Evolutionary conservation across 495 filamentous ascomycete genomes (phyloP).

Genomic region (Hamigera avellanea): DNA sequence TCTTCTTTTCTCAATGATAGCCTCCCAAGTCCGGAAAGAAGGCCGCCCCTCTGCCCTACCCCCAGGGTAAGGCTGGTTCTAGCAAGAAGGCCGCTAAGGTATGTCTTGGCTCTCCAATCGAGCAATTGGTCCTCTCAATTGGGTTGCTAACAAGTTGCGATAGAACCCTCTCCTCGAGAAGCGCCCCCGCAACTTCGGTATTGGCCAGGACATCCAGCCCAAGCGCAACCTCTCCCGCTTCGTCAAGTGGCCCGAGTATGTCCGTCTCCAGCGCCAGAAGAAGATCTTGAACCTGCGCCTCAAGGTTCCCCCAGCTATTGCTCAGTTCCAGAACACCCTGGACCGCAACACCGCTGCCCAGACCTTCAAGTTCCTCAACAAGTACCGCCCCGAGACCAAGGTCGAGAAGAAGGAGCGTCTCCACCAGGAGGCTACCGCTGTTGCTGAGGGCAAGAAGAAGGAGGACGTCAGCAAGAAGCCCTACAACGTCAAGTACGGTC

Average conservation of each 20-base stretch:
- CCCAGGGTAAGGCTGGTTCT: slow-evolving; percentile 75
- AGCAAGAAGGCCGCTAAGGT: slow-evolving; percentile 96
- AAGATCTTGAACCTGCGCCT: slow-evolving; percentile 98
- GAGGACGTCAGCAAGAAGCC: slow-evolving; percentile 99
- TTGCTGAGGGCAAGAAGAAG: slow-evolving; percentile 99
- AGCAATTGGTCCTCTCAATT: too few species aligned
- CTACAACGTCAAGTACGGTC: slow-evolving; percentile 97
- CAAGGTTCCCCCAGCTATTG: slow-evolving; percentile 95
- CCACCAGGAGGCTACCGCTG: slow-evolving; percentile 91
- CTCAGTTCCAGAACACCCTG: slow-evolving; percentile 94
- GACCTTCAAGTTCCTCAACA: slow-evolving; percentile 96
- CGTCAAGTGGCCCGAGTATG: slow-evolving; percentile 98
- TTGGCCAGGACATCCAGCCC: slow-evolving; percentile 98
- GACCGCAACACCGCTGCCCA: slow-evolving; percentile 98
- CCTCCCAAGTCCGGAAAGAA: slow-evolving; percentile 96
- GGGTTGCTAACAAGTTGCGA: slow-evolving; percentile 9
- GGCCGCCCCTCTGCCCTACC: slow-evolving; percentile 90
- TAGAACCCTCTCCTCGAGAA: slow-evolving; percentile 99
- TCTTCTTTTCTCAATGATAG: slow-evolving; percentile 99
- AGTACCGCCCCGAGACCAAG: slow-evolving; percentile 99
- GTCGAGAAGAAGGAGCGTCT: slow-evolving; percentile 99
- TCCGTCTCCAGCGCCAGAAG: slow-evolving; percentile 98
- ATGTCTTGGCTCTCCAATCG: slow-evolving; percentile 23
- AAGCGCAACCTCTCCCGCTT: slow-evolving; percentile 95
- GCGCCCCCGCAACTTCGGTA: slow-evolving; percentile 93